phyloP scores from a whole-genome alignment of 768 basidiomycete genomes.

The Boletellus ananiceps region DNA sequence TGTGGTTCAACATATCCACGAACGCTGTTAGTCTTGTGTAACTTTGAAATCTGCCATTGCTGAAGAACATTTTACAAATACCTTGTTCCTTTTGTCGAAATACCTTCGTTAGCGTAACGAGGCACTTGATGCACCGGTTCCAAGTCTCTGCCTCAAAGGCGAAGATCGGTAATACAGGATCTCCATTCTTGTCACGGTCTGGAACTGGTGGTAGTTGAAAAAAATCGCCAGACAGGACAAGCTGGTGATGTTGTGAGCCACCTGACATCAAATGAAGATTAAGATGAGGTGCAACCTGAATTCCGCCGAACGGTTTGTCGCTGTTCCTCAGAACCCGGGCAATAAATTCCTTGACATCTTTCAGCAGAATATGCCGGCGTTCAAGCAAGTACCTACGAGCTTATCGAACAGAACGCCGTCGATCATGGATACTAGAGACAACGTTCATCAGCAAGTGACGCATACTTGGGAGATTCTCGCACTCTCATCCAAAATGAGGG shows the following conservation, averaged over 20 bases:
- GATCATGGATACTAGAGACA: conserved; percentile 76
- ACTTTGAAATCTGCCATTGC: neutral
- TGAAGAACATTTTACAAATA: conserved; percentile 20
- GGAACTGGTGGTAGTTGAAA: conserved; percentile 86
- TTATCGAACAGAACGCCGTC: conserved; percentile 80
- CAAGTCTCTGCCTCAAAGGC: conserved; percentile 81
- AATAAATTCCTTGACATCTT: conserved; percentile 47
- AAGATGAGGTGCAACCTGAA: conserved; percentile 53
- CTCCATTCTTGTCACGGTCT: conserved; percentile 42
- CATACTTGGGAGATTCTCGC: conserved; percentile 18
- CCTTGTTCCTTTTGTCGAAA: conserved; percentile 87
- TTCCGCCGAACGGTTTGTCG: conserved; percentile 71
- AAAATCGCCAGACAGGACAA: conserved; percentile 85
- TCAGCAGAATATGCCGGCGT: conserved; percentile 35
- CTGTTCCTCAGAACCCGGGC: conserved; percentile 54
- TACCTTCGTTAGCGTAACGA: conserved; percentile 62
- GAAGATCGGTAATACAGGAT: conserved; percentile 51
- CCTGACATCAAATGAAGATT: neutral
- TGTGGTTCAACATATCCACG: conserved; percentile 81
- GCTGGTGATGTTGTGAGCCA: conserved; percentile 36
- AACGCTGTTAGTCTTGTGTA: conserved; percentile 41
- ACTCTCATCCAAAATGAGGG: conserved; percentile 87
- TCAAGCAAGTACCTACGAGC: conserved; percentile 42
- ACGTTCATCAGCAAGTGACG: neutral
- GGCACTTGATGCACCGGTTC: conserved; percentile 54